Percentiles rank a stretch among this genome's conserved stretches.
phyloP scores from a whole-genome alignment of 345 rosid genomes.

The Citrus glauca region DNA sequence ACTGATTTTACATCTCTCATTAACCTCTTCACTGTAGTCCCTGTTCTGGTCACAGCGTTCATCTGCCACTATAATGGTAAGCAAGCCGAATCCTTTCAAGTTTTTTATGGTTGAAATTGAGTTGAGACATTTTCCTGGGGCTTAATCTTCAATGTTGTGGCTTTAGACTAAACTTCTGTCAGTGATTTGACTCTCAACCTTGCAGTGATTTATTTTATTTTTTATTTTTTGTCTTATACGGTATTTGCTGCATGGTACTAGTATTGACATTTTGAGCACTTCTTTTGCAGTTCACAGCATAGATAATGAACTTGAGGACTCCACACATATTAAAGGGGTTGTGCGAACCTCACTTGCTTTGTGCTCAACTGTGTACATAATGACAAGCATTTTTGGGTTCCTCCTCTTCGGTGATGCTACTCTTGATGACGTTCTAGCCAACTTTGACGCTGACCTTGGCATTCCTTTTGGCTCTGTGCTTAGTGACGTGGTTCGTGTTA shows the following conservation, averaged over 20 bases:
- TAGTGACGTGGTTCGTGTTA: conserved; percentile 77
- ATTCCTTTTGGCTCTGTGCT: conserved; percentile 70
- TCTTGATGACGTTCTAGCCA: conserved; percentile 83
- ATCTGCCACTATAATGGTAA: conserved; percentile 90
- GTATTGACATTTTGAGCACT: conserved; percentile 10
- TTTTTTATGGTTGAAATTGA: not conserved
- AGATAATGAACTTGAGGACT: conserved; percentile 82
- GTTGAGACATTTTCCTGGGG: not conserved
- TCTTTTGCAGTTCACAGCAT: conserved; percentile 75
- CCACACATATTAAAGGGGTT: conserved; percentile 57
- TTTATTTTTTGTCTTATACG: not conserved
- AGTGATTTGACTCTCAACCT: not conserved
- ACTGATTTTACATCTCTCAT: conserved; percentile 66
- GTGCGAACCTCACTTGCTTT: conserved; percentile 67
- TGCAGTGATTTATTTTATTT: not conserved
- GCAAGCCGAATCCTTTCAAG: not conserved
- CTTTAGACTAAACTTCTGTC: not conserved
- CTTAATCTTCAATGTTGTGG: not conserved
- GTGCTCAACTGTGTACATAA: conserved; percentile 69
- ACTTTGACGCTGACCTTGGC: conserved; percentile 76
- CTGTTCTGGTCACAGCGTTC: conserved; percentile 85
- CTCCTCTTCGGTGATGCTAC: conserved; percentile 84
- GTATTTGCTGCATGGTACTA: not conserved
- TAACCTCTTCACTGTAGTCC: conserved; percentile 85
- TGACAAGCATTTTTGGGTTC: conserved; percentile 83